A percentile compares a stretch with the other conserved stretches of the same genome.
These are phyloP conservation scores for Fusarium abutilonis DNA, from an alignment of 2,329 filamentous ascomycete genomes.

Conservation along the genomic window DNA sequence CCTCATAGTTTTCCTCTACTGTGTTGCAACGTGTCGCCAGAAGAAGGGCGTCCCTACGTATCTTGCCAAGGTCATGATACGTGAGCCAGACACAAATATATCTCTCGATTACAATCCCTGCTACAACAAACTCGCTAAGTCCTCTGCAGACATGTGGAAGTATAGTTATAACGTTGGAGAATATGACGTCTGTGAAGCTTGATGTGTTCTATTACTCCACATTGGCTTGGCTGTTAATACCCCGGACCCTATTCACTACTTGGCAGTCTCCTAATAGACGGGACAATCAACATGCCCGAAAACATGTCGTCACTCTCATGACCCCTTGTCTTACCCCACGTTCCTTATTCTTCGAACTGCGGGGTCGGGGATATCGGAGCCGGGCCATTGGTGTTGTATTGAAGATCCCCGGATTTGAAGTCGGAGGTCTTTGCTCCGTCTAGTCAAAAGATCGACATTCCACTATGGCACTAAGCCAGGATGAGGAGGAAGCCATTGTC, in stretches of 20 bases:
- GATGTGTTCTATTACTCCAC: too few species aligned
- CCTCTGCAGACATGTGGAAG: too few species aligned
- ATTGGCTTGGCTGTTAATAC: not conserved
- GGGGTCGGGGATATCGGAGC: conserved; percentile 24
- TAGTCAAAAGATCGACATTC: conserved; percentile 8
- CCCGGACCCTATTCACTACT: too few species aligned
- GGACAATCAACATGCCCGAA: not conserved
- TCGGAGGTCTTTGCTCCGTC: not conserved
- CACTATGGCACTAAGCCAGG: not conserved
- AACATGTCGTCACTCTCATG: not conserved
- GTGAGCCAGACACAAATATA: too few species aligned
- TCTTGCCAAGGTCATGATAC: too few species aligned
- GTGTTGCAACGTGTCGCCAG: conserved; percentile 29
- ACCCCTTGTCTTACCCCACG: conserved; percentile 5
- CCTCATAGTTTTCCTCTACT: conserved; percentile 16
- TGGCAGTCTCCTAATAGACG: too few species aligned
- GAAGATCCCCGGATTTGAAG: not conserved
- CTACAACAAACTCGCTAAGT: too few species aligned
- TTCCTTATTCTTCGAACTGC: not conserved
- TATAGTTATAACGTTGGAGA: too few species aligned
- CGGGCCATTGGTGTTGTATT: not conserved
- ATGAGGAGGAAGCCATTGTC: not conserved
- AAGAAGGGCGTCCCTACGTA: not conserved
- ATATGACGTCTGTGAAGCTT: too few species aligned
- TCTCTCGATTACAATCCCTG: too few species aligned